These are phyloP conservation scores for Bruguiera sexangula DNA, from an alignment of 345 rosid species.

Conservation along the genomic window DNA sequence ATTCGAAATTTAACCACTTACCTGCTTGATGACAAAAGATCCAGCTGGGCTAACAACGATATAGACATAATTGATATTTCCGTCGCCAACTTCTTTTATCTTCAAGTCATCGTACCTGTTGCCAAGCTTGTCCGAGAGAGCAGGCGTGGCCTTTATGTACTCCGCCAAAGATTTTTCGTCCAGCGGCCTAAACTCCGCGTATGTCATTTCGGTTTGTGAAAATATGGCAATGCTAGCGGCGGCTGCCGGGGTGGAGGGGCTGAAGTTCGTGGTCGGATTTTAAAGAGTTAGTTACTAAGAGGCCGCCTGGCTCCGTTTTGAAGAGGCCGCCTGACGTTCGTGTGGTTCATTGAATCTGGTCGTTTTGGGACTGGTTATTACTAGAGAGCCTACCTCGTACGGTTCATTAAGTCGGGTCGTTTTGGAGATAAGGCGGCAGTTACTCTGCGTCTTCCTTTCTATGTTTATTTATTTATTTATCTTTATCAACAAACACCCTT, in stretches of 20 bases:
- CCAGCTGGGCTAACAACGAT: constrained; percentile 59
- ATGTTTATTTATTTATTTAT: too few species aligned
- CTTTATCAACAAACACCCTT: too few species aligned
- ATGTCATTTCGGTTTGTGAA: constrained; percentile 37
- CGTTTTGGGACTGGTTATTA: neutral
- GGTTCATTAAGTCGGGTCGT: constrained; percentile 23
- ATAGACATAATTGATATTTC: constrained; percentile 89
- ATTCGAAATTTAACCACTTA: neutral
- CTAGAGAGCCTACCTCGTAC: neutral
- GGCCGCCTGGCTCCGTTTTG: constrained; percentile 2
- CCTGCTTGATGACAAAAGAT: constrained; percentile 91
- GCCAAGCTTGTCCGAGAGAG: constrained; percentile 61
- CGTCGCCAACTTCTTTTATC: constrained; percentile 93
- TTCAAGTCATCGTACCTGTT: constrained; percentile 52
- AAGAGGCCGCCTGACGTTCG: too few species aligned
- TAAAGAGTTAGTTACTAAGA: neutral
- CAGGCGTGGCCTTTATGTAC: constrained; percentile 70
- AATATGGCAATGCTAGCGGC: neutral
- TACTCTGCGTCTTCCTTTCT: too few species aligned
- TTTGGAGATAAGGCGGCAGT: too few species aligned
- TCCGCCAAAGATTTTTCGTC: constrained; percentile 70
- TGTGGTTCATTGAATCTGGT: constrained; percentile 24
- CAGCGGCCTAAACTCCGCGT: constrained; percentile 60
- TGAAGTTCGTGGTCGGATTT: neutral
- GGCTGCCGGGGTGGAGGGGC: neutral